phyloP scores from a whole-genome alignment of 164 flowering plant species.

The Protea cynaroides region DNA sequence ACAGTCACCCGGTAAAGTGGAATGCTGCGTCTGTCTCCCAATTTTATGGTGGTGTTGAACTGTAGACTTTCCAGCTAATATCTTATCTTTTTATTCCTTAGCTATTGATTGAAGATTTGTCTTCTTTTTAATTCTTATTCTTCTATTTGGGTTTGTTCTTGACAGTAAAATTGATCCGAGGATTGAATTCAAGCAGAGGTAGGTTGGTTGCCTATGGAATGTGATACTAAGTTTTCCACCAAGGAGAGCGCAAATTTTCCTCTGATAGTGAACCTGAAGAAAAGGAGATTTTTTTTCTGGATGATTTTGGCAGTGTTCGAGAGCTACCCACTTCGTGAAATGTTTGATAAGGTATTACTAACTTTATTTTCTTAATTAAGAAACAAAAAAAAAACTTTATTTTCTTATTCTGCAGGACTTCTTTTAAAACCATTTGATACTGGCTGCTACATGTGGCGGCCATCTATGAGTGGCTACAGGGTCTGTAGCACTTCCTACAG shows the following conservation, averaged over 20 bases:
- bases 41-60: background rate
- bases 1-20: background rate
- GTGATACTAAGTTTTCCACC: background rate
- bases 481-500: too few relatives aligned
- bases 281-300: conserved; percentile 4
- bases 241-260: background rate
- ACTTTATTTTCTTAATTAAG: too few relatives aligned
- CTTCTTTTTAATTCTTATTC: too few relatives aligned
- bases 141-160: background rate
- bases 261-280: conserved; percentile 5
- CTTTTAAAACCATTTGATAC: too few relatives aligned
- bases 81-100: too few relatives aligned
- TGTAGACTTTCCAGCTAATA: background rate
- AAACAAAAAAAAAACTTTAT: too few relatives aligned
- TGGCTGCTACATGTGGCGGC: too few relatives aligned
- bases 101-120: too few relatives aligned
- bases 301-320: conserved; percentile 16
- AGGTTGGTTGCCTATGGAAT: conserved; percentile 9
- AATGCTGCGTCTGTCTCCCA: background rate
- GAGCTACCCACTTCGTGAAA: conserved; percentile 15
- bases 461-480: too few relatives aligned
- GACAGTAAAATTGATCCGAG: background rate
- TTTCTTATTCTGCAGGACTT: too few relatives aligned
- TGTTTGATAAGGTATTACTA: too few relatives aligned
- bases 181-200: background rate